Conservation (phyloP, 75 land plant genomes). For the Larix kaempferi region DNA sequence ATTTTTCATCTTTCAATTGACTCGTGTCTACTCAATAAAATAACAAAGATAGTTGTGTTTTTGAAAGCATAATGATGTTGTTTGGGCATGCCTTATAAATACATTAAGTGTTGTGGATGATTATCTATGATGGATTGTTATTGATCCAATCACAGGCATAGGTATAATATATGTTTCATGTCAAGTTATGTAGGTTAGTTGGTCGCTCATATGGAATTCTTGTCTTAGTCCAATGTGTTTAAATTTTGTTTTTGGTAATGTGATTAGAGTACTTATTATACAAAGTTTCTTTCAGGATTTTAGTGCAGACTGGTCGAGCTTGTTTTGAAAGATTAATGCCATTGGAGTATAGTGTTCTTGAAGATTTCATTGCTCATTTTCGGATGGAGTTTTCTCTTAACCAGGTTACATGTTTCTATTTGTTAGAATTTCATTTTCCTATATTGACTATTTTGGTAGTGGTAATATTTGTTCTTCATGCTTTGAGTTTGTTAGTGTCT, state of each 20-base stretch:
- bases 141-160: neutral
- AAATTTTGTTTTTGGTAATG: neutral
- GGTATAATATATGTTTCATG: neutral
- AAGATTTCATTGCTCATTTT: conserved; percentile 95
- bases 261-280: neutral
- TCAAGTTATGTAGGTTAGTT: neutral
- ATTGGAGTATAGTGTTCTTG: conserved; percentile 92
- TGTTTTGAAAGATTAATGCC: conserved; percentile 94
- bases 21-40: neutral
- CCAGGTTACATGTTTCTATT: conserved; percentile 50
- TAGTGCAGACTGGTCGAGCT: conserved; percentile 93
- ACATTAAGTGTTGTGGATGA: neutral
- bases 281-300: conserved; percentile 51
- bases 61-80: neutral
- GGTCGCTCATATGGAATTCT: neutral
- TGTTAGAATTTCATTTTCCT: neutral
- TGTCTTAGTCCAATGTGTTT: neutral
- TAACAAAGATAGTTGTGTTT: neutral
- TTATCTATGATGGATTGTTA: neutral
- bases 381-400: conserved; percentile 73
- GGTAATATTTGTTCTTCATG: neutral
- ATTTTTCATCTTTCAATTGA: neutral
- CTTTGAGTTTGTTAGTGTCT: neutral
- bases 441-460: neutral
- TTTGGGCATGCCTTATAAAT: too few species aligned